phyloP scores from a whole-genome alignment of 176 grass and related monocot species.

The Triticum monococcum region DNA sequence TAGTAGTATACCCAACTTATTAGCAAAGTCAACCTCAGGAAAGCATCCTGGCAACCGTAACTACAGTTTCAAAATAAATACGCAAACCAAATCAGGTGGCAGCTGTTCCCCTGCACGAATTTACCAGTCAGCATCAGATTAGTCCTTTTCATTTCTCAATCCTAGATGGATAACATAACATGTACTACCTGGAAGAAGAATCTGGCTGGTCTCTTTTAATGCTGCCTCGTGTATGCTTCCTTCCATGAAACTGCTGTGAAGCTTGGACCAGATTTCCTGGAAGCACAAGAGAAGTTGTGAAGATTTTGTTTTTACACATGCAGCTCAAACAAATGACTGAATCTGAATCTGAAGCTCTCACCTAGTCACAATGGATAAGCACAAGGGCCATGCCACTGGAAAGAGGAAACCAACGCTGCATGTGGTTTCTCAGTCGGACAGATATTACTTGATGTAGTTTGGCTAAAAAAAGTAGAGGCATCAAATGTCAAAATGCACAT shows the following conservation, averaged over 20 bases:
- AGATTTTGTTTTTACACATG: not conserved
- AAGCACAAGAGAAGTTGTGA: not conserved
- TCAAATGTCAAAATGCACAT: not conserved
- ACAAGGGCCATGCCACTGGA: not conserved
- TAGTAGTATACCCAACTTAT: not conserved
- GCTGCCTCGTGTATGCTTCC: constrained; percentile 11
- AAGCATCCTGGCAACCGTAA: constrained; percentile 27
- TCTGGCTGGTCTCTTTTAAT: constrained; percentile 12
- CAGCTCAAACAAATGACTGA: not conserved
- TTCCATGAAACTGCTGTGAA: not conserved
- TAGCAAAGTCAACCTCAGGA: constrained; percentile 30
- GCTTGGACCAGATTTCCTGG: not conserved
- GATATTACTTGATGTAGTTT: not conserved
- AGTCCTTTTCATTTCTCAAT: constrained; percentile 33
- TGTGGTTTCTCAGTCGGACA: not conserved
- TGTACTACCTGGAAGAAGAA: constrained; percentile 35
- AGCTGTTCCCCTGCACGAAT: constrained; percentile 18
- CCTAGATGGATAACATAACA: constrained; percentile 41
- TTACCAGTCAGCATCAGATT: constrained; percentile 39
- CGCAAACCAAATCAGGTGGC: constrained; percentile 27
- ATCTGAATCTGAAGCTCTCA: not conserved
- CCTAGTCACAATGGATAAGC: not conserved
- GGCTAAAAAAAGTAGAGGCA: not conserved
- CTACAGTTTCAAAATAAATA: constrained; percentile 1
- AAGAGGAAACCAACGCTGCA: constrained; percentile 2